These are phyloP conservation scores for Exophiala sp. DNA, from an alignment of 2,329 filamentous ascomycete genomes.

Conservation along the genomic window DNA sequence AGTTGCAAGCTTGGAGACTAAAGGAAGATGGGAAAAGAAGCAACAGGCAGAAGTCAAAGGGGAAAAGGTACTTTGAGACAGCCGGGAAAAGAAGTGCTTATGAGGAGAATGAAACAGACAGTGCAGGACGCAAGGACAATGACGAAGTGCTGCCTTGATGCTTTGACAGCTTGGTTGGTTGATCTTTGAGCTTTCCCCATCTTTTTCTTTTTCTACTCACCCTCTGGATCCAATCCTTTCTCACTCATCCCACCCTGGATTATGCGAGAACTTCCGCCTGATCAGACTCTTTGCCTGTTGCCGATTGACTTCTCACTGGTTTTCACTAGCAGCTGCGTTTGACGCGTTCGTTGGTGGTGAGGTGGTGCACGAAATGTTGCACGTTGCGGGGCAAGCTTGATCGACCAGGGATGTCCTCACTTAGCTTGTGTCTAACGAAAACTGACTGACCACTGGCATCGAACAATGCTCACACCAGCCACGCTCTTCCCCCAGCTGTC, in stretches of 20 bases:
- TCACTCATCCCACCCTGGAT: background rate
- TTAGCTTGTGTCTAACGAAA: background rate
- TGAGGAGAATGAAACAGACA: background rate
- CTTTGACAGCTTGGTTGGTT: no score
- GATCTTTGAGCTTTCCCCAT: background rate
- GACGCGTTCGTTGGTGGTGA: background rate
- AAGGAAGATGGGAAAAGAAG: background rate
- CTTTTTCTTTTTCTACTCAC: background rate
- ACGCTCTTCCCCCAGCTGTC: background rate
- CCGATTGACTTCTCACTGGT: background rate
- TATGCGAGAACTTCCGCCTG: background rate
- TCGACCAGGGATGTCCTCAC: background rate
- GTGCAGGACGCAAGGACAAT: background rate
- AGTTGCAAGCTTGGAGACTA: conserved; percentile 1
- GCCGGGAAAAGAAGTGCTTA: background rate
- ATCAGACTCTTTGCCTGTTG: background rate
- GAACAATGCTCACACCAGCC: background rate
- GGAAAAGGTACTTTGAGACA: background rate
- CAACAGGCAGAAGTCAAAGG: conserved; percentile 7
- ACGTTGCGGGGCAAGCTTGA: conserved; percentile 1
- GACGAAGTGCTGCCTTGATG: background rate
- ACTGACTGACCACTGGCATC: background rate
- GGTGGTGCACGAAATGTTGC: background rate
- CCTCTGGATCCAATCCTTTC: background rate
- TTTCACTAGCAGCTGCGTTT: background rate